Percentiles rank a stretch among this genome's conserved stretches.
phyloP scores from a whole-genome alignment of 441 rosid genomes.

The Erodium moschatum region DNA sequence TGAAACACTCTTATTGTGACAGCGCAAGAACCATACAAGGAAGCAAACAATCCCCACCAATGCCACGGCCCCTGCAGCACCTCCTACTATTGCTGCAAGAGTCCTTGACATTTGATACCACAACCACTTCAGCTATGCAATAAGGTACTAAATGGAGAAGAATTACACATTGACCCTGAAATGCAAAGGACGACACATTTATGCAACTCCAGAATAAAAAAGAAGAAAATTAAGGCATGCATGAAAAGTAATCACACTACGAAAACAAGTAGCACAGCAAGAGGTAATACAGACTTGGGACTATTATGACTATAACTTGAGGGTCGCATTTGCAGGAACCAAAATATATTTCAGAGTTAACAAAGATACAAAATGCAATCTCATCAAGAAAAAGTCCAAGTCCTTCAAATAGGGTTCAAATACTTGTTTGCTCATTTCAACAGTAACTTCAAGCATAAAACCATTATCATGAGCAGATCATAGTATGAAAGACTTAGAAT shows the following conservation, averaged over 20 bases:
- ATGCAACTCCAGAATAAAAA: neutral
- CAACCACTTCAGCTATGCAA: conserved; percentile 39
- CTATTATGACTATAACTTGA: neutral
- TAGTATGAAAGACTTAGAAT: neutral
- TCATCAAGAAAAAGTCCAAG: neutral
- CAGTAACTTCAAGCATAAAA: conserved; percentile 1
- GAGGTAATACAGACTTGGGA: neutral
- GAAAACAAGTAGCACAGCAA: neutral
- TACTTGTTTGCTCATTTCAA: neutral
- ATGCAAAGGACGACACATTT: conserved; percentile 10
- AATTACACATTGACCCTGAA: conserved; percentile 42
- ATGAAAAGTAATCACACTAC: neutral
- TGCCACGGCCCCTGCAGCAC: conserved; percentile 70
- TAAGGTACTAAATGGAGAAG: conserved; percentile 16
- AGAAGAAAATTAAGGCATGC: neutral
- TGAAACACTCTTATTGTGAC: conserved; percentile 31
- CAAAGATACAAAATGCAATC: neutral
- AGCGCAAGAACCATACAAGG: conserved; percentile 45
- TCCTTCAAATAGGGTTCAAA: neutral
- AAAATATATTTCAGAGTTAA: neutral
- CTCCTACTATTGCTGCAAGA: conserved; percentile 83
- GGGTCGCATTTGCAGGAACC: neutral
- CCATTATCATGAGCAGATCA: neutral
- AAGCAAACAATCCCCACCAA: conserved; percentile 40
- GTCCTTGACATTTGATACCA: conserved; percentile 68